Base-by-base conservation (phyloP, 2,329 filamentous ascomycete genomes). In the Clonostachys byssicola region DNA sequence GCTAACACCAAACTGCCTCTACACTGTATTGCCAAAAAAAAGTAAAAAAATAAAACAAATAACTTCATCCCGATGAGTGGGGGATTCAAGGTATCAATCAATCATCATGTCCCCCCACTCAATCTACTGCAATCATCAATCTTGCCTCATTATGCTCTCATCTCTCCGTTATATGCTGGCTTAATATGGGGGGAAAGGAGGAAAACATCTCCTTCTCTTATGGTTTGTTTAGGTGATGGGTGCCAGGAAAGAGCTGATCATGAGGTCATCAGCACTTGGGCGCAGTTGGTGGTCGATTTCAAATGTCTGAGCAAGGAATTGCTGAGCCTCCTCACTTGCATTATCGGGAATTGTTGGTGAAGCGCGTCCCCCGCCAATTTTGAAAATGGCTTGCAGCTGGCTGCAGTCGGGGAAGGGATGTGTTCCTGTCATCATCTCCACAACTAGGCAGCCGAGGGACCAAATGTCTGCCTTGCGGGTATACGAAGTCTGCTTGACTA, bases 391-490 rank as follows among this genome's bases (percentile, higher is more conserved):
- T 65, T 99, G 94, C 52, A 99, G 76, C 68, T 99, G 95, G 50
- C 89, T 95, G 74, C 91, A 96, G 70, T 96, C 92, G 0, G 94
- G 94, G 77, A 96, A 96, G 2, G 94, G 94, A 64, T 97, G 94
- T 41, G 84, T 88, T 47, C 94, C 94, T 12, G 94, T 97, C 78
- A 97, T 96, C 94, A 99, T 99, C 73, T 99, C 94, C 20, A 99
- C 92, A 13, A 99, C 90, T 45, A 99, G 75, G 65, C 94, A 99
- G 34, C 94, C 94, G 20, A 99, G 80, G 42, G 90, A 96, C 94
- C 94, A 99, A 57, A 99, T 99, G 61, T 99, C 94, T 13, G 94
- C 94, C 72, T 97, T 97, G 70, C 92, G 90, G 6, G 92, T 97
- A 71, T 99, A 96, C 6, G 91, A 92, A 4, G 92, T 97, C 70